Evolutionary conservation across 2,329 filamentous ascomycete genomes (phyloP), one percentile per base, ranked within the genome.

Genomic region (Neofusicoccum cordaticola): DNA sequence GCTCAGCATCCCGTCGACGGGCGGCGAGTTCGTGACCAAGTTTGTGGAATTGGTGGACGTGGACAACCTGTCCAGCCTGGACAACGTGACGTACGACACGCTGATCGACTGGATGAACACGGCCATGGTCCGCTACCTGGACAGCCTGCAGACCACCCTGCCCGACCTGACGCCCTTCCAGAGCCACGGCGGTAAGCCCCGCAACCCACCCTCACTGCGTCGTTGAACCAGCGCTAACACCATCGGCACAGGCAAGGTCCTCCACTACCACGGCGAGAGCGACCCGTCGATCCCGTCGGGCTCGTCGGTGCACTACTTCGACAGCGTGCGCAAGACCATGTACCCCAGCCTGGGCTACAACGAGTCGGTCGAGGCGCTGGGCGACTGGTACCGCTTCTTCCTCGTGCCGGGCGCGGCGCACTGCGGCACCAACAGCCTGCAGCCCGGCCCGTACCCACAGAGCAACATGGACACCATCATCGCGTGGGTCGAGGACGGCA

Each of bases 251-350:
- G 53, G 56, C 56, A 87, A 87, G 72, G 73, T 87, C 3, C 74
- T 88, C 11, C 84, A 86, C 71, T 85, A 81, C 75, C 85, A 87
- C 73, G 85, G 61, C 61, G 84, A 87, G 72, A 82, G 81, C 0
- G 85, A 87, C 71, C 72, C 77, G 13, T 80, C 78, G 6, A 76
- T 88, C 66, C 84, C 84, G 1, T 72, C 85, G 1, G 83, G 78
- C 4, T 84, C 83, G 0, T 85, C 83, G 0, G 80, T 85, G 0
- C 83, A 80, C 69, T 88, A 86, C 77, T 82, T 79, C 73, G 78
- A 86, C 62, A 81, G 83, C 2, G 84, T 87, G 41, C 80, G 81
- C 44, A 69, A 69, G 3, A 76, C 81, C 72, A 84, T 86, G 82
- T 83, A 83, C 70, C 35, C 58, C 19, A 42, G 31, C 45, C 31